Percentiles rank a stretch among this genome's conserved stretches.
Evolutionary conservation across 2,329 filamentous ascomycete species (phyloP).

Genomic region (Phialophora verrucosa): DNA sequence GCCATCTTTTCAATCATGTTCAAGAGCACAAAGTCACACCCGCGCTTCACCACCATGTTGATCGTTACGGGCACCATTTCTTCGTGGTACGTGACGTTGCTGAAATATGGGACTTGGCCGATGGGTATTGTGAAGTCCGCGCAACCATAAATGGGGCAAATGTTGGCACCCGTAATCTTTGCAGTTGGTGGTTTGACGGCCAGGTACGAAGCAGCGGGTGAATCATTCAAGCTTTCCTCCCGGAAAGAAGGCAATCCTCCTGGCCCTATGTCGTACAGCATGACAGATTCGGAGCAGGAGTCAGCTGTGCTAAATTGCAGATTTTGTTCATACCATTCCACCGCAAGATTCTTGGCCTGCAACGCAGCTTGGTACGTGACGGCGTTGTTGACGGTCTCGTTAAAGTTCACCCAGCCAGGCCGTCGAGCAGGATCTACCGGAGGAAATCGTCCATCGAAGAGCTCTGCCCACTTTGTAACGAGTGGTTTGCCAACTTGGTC

Average conservation of each 20-base stretch:
- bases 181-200: slow-evolving; percentile 11
- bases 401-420: slow-evolving; percentile 23
- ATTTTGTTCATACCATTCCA: slow-evolving; percentile 43
- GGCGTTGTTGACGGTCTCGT: slow-evolving; percentile 34
- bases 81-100: slow-evolving; percentile 54
- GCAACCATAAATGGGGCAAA: slow-evolving; percentile 18
- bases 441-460: slow-evolving; percentile 40
- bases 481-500: slow-evolving; percentile 35
- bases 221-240: slow-evolving; percentile 17
- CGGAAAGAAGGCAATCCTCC: slow-evolving; percentile 33
- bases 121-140: slow-evolving; percentile 26
- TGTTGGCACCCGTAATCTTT: slow-evolving; percentile 7
- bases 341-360: slow-evolving; percentile 45
- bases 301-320: slow-evolving; percentile 37
- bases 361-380: slow-evolving; percentile 40
- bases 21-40: slow-evolving; percentile 57
- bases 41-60: slow-evolving; percentile 62
- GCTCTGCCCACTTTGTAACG: slow-evolving; percentile 38
- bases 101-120: slow-evolving; percentile 39
- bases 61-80: slow-evolving; percentile 64
- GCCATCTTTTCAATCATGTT: slow-evolving; percentile 41
- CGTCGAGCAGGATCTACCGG: slow-evolving; percentile 44
- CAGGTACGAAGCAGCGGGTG: slow-evolving; percentile 25
- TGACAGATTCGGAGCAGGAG: slow-evolving; percentile 44
- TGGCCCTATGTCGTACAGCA: slow-evolving; percentile 42